Evolutionary conservation across 139 green algal species (phyloP).

Genomic region (Yamagishiella unicocca): DNA sequence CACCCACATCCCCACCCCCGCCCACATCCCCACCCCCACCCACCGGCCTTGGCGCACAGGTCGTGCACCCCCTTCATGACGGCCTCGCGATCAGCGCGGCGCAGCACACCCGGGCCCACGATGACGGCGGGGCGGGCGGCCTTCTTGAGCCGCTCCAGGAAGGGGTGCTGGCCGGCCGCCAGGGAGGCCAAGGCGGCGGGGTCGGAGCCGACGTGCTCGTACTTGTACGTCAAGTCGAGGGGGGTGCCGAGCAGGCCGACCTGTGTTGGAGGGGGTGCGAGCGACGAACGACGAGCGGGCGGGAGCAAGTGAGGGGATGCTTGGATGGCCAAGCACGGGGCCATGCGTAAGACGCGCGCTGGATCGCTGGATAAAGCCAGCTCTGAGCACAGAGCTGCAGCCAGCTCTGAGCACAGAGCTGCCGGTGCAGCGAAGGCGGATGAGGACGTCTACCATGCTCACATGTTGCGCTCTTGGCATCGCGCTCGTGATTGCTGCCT

Average conservation of each 20-base stretch:
- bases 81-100: constrained; percentile 80
- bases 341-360: too few relatives aligned
- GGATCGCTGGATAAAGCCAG: too few relatives aligned
- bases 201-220: constrained; percentile 87
- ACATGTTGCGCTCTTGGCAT: too few relatives aligned
- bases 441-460: too few relatives aligned
- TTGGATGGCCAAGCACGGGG: too few relatives aligned
- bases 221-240: constrained; percentile 95
- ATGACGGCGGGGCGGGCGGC: constrained; percentile 89
- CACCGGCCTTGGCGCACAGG: constrained; percentile 76
- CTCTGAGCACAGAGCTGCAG: too few relatives aligned
- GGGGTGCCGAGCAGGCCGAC: constrained; percentile 84
- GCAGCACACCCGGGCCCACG: constrained; percentile 91
- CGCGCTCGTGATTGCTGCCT: too few relatives aligned
- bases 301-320: too few relatives aligned
- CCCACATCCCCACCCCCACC: not conserved
- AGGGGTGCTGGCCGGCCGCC: constrained; percentile 64
- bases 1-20: not conserved
- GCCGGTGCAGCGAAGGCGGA: too few relatives aligned
- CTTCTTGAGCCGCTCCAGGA: constrained; percentile 79
- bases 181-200: constrained; percentile 77
- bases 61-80: constrained; percentile 82
- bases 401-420: too few relatives aligned
- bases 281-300: too few relatives aligned
- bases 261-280: too few relatives aligned